Evolutionary conservation across 768 basidiomycete species (phyloP).

Genomic region (Thelephora ganbajun): DNA sequence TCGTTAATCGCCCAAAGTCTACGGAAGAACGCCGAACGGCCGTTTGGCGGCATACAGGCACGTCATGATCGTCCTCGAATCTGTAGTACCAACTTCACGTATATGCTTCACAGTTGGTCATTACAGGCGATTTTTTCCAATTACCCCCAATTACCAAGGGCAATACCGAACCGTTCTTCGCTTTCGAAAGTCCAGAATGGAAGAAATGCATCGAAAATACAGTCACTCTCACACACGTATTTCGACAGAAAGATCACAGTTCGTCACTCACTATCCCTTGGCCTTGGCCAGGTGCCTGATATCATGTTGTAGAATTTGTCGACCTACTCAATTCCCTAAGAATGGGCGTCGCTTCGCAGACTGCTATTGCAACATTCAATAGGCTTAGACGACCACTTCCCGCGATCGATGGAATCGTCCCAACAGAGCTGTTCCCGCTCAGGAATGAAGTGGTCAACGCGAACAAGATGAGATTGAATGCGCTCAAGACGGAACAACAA

Average conservation of each 20-base stretch:
- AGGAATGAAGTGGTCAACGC: slow-evolving; percentile 57
- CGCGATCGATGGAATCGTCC: slow-evolving; percentile 20
- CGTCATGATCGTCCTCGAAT: neutral
- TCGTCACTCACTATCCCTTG: slow-evolving; percentile 11
- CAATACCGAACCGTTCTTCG: slow-evolving; percentile 33
- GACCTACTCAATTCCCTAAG: slow-evolving; percentile 68
- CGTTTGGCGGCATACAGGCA: slow-evolving; percentile 60
- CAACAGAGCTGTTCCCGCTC: slow-evolving; percentile 47
- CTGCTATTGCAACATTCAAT: slow-evolving; percentile 34
- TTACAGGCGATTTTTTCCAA: slow-evolving; percentile 59
- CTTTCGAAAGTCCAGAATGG: slow-evolving; percentile 52
- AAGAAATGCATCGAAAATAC: slow-evolving; percentile 41
- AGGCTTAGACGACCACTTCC: slow-evolving; percentile 25
- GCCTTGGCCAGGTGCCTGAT: neutral
- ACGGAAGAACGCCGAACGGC: slow-evolving; percentile 32
- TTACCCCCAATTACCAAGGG: slow-evolving; percentile 43
- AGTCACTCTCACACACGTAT: slow-evolving; percentile 58
- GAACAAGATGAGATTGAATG: slow-evolving; percentile 39
- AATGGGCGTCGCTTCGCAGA: slow-evolving; percentile 35
- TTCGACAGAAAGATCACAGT: slow-evolving; percentile 63
- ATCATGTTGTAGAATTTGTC: slow-evolving; percentile 36
- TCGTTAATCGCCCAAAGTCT: slow-evolving; percentile 35
- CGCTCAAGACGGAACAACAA: slow-evolving; percentile 27
- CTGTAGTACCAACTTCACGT: slow-evolving; percentile 5
- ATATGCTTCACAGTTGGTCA: slow-evolving; percentile 25